Conservation (phyloP, 2,329 filamentous ascomycete species). For the Hortaea sp. region DNA sequence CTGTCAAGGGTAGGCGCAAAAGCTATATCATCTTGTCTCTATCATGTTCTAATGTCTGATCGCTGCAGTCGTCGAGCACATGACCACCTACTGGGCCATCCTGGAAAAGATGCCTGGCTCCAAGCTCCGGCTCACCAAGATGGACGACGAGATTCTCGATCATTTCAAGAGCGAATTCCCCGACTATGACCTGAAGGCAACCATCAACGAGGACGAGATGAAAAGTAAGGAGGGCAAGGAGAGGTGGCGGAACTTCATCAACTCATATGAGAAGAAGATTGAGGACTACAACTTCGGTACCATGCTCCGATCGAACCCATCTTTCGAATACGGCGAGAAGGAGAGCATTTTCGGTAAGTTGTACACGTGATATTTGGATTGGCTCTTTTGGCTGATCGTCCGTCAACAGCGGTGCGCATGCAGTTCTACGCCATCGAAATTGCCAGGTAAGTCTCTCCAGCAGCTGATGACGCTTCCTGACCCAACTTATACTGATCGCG, state of each 20-base stretch:
- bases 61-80: slow-evolving; percentile 69
- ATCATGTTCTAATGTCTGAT: not conserved
- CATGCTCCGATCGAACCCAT: slow-evolving; percentile 70
- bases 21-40: slow-evolving; percentile 12
- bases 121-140: slow-evolving; percentile 78
- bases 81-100: slow-evolving; percentile 94
- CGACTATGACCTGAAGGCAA: slow-evolving; percentile 74
- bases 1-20: slow-evolving; percentile 64
- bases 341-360: slow-evolving; percentile 79
- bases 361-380: not conserved
- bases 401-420: slow-evolving; percentile 54
- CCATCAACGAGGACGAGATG: slow-evolving; percentile 87
- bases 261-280: slow-evolving; percentile 85
- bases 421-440: slow-evolving; percentile 76
- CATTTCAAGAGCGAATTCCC: slow-evolving; percentile 84
- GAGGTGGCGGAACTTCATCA: slow-evolving; percentile 89
- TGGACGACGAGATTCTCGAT: slow-evolving; percentile 89
- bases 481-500: not conserved
- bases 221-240: slow-evolving; percentile 96
- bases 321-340: slow-evolving; percentile 75
- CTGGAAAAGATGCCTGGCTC: slow-evolving; percentile 85
- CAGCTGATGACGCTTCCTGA: too few species aligned
- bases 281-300: slow-evolving; percentile 98
- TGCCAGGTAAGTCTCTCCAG: slow-evolving; percentile 43
- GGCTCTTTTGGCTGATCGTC: not conserved